Conservation (phyloP, 2,329 filamentous ascomycete species). For the Grosmannia penicillata region DNA sequence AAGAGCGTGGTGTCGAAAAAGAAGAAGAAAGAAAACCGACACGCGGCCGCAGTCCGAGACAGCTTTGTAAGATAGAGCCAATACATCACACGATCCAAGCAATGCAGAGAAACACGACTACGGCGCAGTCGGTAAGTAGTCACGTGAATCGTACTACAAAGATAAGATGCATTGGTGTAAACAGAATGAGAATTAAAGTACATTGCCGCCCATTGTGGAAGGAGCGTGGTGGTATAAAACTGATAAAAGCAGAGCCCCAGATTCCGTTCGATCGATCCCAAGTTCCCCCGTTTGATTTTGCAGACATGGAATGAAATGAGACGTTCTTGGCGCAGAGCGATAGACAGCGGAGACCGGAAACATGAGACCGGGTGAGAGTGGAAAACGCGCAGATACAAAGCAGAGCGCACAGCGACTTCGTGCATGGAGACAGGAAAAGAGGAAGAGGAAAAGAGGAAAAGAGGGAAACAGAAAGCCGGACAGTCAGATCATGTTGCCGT, state of each 20-base stretch:
- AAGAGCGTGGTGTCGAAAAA: too few relatives aligned
- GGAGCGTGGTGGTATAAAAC: conserved; percentile 11
- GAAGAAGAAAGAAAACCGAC: conserved; percentile 3
- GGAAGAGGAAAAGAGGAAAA: conserved; percentile 8
- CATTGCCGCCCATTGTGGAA: conserved; percentile 8
- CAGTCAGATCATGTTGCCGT: conserved; percentile 55
- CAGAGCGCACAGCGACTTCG: conserved; percentile 6
- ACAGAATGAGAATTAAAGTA: conserved; percentile 5
- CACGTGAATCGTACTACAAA: not conserved
- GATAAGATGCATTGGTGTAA: not conserved
- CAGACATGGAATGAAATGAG: too few relatives aligned
- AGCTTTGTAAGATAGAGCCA: conserved; percentile 11
- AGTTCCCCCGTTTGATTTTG: too few relatives aligned
- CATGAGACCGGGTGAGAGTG: too few relatives aligned
- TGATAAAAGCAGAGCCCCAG: conserved; percentile 4
- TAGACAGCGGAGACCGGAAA: too few relatives aligned
- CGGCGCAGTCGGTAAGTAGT: not conserved
- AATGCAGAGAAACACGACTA: too few relatives aligned
- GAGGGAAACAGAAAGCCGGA: conserved; percentile 3
- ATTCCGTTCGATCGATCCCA: too few relatives aligned
- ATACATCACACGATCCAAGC: not conserved
- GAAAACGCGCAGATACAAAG: too few relatives aligned
- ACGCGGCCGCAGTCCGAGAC: conserved; percentile 6
- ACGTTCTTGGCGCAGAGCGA: too few relatives aligned
- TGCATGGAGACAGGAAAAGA: too few relatives aligned